These are phyloP conservation scores for Rhizopus arrhizus DNA, from an alignment of 371 early-diverging fungal species.

Conservation along the genomic window DNA sequence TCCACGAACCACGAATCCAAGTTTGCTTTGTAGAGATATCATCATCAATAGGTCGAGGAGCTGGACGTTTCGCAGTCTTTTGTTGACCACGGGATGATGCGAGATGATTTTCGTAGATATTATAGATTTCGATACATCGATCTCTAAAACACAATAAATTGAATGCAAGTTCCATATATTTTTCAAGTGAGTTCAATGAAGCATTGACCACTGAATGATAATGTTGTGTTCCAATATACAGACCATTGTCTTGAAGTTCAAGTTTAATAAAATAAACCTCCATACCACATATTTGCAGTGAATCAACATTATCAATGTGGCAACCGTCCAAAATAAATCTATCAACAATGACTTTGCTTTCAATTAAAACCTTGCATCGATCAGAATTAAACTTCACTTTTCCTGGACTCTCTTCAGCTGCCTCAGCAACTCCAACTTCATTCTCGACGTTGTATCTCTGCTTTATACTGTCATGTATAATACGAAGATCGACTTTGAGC, in stretches of 20 bases:
- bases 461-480: slow-evolving; percentile 16
- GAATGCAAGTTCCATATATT: slow-evolving; percentile 17
- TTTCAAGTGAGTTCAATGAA: slow-evolving; percentile 5
- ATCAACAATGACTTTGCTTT: slow-evolving; percentile 14
- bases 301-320: slow-evolving; percentile 13
- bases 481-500: slow-evolving; percentile 12
- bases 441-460: slow-evolving; percentile 13
- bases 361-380: slow-evolving; percentile 6
- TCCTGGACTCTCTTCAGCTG: slow-evolving; percentile 14
- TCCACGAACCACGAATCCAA: slow-evolving; percentile 21
- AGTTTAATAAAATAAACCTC: slow-evolving; percentile 14
- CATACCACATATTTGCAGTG: slow-evolving; percentile 14
- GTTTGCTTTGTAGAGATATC: slow-evolving; percentile 18
- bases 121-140: slow-evolving; percentile 13
- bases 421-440: slow-evolving; percentile 13
- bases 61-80: slow-evolving; percentile 11
- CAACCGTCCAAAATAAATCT: slow-evolving; percentile 12
- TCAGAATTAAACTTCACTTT: slow-evolving; percentile 10
- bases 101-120: slow-evolving; percentile 15
- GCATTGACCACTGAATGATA: slow-evolving; percentile 11
- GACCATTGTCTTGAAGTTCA: slow-evolving; percentile 6
- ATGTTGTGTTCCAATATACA: slow-evolving; percentile 12
- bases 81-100: slow-evolving; percentile 9
- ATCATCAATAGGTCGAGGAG: slow-evolving; percentile 8
- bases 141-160: slow-evolving; percentile 18